phyloP scores from a whole-genome alignment of 2,329 filamentous ascomycete species.

The Leptographium radiaticola region DNA sequence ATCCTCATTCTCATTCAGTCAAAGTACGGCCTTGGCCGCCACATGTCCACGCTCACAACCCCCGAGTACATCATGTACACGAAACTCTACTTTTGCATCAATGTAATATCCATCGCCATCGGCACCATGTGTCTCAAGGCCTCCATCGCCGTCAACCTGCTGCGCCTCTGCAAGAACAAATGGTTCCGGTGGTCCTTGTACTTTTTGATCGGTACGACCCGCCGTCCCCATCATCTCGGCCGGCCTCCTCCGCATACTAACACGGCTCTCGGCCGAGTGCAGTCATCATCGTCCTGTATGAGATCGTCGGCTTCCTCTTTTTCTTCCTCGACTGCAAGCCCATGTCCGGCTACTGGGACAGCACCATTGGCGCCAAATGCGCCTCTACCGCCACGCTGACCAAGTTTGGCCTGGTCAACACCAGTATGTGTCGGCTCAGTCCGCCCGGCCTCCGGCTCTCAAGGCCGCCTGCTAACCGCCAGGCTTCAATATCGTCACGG shows the following conservation, averaged over 20 bases:
- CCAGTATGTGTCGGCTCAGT: slow-evolving; percentile 6
- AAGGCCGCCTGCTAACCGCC: not conserved
- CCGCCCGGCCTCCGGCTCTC: not conserved
- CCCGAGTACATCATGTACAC: slow-evolving; percentile 21
- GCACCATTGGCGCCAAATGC: slow-evolving; percentile 8
- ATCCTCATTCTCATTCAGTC: slow-evolving; percentile 27
- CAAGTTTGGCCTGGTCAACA: slow-evolving; percentile 26
- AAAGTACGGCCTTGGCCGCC: slow-evolving; percentile 32
- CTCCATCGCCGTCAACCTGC: slow-evolving; percentile 12
- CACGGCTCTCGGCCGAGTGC: too few relatives aligned
- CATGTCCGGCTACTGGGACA: slow-evolving; percentile 13
- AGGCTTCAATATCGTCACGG: slow-evolving; percentile 28
- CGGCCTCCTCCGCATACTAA: too few relatives aligned
- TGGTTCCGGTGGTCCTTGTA: slow-evolving; percentile 17
- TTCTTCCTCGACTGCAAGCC: slow-evolving; percentile 15
- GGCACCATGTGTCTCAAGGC: slow-evolving; percentile 12
- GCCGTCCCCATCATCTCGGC: too few relatives aligned
- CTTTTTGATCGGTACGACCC: not conserved
- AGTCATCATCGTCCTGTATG: slow-evolving; percentile 13
- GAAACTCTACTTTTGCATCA: slow-evolving; percentile 31
- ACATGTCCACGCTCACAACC: slow-evolving; percentile 22
- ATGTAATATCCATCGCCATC: slow-evolving; percentile 26
- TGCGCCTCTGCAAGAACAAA: slow-evolving; percentile 11
- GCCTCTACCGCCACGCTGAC: slow-evolving; percentile 15
- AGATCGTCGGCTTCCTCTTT: slow-evolving; percentile 12